Percentiles rank a stretch among this genome's conserved stretches.
phyloP scores from a whole-genome alignment of 2,329 filamentous ascomycete genomes.

The Pseudopyrenochaeta lycopersici region DNA sequence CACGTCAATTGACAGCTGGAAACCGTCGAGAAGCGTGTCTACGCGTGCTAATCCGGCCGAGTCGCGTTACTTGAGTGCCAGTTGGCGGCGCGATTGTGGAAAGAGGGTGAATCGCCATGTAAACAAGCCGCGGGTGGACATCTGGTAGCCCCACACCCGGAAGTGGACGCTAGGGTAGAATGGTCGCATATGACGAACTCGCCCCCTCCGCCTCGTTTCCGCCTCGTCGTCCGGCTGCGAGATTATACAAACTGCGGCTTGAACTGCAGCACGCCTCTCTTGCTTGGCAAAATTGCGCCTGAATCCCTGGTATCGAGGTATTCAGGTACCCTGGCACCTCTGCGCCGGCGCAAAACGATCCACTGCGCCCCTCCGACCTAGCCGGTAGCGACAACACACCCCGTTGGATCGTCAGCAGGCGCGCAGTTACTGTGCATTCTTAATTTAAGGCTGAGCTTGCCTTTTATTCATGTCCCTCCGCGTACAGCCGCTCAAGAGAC shows the following conservation, averaged over 20 bases:
- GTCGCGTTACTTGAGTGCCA: too few species aligned
- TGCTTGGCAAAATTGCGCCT: too few species aligned
- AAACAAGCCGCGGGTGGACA: neutral
- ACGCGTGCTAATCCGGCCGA: neutral
- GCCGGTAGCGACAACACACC: constrained; percentile 10
- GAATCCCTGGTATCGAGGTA: neutral
- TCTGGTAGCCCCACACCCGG: too few species aligned
- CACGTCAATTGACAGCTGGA: neutral
- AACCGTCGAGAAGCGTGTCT: neutral
- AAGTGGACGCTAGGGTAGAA: too few species aligned
- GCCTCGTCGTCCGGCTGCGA: too few species aligned
- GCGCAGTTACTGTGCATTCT: neutral
- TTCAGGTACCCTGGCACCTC: neutral
- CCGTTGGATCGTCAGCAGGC: neutral
- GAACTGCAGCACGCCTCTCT: too few species aligned
- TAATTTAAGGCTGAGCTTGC: constrained; percentile 8
- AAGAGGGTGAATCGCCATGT: neutral
- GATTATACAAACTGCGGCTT: too few species aligned
- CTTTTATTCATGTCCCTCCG: constrained; percentile 36
- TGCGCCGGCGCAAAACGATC: neutral
- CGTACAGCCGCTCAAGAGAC: constrained; percentile 25
- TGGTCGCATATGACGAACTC: too few species aligned
- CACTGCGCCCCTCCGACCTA: constrained; percentile 25
- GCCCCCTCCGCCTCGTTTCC: too few species aligned
- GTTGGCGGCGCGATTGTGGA: too few species aligned